These are phyloP conservation scores for Cucurbita maxima DNA, from an alignment of 306 rosid genomes.

Conservation along the genomic window DNA sequence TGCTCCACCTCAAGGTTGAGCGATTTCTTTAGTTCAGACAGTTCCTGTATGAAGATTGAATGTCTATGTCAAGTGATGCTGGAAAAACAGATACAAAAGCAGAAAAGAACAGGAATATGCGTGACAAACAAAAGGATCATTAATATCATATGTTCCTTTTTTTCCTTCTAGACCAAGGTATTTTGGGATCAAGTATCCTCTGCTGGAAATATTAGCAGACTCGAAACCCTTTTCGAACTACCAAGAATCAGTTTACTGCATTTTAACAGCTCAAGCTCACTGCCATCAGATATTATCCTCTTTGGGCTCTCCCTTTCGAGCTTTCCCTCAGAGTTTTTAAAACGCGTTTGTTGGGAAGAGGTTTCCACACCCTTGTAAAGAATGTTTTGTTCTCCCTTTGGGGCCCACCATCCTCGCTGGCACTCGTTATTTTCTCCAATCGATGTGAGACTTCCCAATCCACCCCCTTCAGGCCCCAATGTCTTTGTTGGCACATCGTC, in stretches of 20 bases:
- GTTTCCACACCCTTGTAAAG: too few species aligned
- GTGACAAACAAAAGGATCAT: not conserved
- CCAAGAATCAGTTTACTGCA: not conserved
- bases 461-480: too few species aligned
- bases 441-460: too few species aligned
- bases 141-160: not conserved
- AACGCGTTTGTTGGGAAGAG: too few species aligned
- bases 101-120: not conserved
- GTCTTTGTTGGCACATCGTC: too few species aligned
- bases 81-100: slow-evolving; percentile 1
- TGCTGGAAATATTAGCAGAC: not conserved
- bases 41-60: slow-evolving; percentile 46
- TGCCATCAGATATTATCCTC: too few species aligned
- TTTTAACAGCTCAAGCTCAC: too few species aligned
- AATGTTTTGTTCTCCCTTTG: too few species aligned
- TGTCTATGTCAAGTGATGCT: slow-evolving; percentile 5
- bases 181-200: not conserved
- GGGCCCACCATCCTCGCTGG: too few species aligned
- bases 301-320: too few species aligned
- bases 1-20: slow-evolving; percentile 85
- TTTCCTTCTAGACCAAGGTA: not conserved
- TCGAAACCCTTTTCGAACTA: not conserved
- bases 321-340: too few species aligned
- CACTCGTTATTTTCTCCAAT: too few species aligned
- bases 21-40: slow-evolving; percentile 77